Conservation (phyloP, 2,329 filamentous ascomycete species). For the Claviceps maximensis region DNA sequence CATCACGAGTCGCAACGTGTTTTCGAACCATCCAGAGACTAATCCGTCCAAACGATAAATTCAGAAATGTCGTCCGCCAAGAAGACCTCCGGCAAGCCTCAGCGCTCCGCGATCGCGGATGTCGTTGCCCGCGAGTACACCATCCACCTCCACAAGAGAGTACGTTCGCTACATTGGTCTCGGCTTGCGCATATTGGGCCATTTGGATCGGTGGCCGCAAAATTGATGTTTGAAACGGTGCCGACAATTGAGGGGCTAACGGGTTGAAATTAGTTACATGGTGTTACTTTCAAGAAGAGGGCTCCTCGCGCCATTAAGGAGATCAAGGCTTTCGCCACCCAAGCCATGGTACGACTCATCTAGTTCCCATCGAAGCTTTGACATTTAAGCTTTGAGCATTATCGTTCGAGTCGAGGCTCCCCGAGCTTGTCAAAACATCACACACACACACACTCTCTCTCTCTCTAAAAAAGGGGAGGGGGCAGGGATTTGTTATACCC, state of each 20-base stretch:
- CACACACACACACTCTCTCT: too few species aligned
- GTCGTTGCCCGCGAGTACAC: conserved; percentile 99
- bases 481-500: too few species aligned
- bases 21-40: conserved; percentile 9
- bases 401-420: background rate
- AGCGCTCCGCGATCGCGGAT: conserved; percentile 94
- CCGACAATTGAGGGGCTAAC: conserved; percentile 6
- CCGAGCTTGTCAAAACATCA: background rate
- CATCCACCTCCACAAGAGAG: conserved; percentile 98
- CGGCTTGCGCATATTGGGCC: too few species aligned
- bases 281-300: conserved; percentile 98
- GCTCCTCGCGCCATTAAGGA: conserved; percentile 98
- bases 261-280: conserved; percentile 61
- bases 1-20: conserved; percentile 3
- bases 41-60: conserved; percentile 10
- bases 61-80: conserved; percentile 30
- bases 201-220: too few species aligned
- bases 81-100: conserved; percentile 26
- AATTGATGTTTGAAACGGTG: conserved; percentile 3
- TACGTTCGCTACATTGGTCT: conserved; percentile 19
- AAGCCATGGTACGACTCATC: conserved; percentile 74
- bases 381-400: background rate
- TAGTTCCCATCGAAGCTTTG: background rate
- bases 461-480: background rate
- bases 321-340: conserved; percentile 86